phyloP scores from a whole-genome alignment of 2,329 filamentous ascomycete genomes.

The Fusarium begoniae region DNA sequence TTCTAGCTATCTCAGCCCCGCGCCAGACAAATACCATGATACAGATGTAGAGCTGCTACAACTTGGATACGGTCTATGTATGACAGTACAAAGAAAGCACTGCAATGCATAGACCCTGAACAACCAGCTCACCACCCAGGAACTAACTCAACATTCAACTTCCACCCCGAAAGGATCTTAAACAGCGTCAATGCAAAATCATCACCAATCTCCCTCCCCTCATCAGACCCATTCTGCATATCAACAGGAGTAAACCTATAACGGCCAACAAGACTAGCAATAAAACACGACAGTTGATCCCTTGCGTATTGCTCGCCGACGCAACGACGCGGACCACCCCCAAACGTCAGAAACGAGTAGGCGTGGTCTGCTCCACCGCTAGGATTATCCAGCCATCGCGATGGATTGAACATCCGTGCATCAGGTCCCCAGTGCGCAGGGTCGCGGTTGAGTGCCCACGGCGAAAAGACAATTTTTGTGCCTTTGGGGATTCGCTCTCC shows the following conservation, averaged over 20 bases:
- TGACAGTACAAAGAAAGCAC: rapidly evolving
- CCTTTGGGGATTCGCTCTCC: not conserved
- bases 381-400: not conserved
- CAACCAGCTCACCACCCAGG: not conserved
- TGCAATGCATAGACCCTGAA: rapidly evolving
- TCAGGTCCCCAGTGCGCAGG: not conserved
- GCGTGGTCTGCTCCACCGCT: not conserved
- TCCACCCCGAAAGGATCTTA: not conserved
- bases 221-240: not conserved
- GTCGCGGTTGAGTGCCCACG: not conserved
- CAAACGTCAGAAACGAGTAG: not conserved
- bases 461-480: not conserved
- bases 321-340: not conserved
- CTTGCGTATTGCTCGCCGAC: not conserved
- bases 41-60: no score
- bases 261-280: not conserved
- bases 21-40: no score
- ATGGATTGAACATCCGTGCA: not conserved
- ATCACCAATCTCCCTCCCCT: not conserved
- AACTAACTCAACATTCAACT: not conserved
- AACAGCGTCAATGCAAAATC: not conserved
- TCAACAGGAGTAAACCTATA: not conserved
- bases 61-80: no score
- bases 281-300: not conserved
- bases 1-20: rapidly evolving